Conservation (phyloP, 305 asterid species). For the Plantago coronopus region DNA sequence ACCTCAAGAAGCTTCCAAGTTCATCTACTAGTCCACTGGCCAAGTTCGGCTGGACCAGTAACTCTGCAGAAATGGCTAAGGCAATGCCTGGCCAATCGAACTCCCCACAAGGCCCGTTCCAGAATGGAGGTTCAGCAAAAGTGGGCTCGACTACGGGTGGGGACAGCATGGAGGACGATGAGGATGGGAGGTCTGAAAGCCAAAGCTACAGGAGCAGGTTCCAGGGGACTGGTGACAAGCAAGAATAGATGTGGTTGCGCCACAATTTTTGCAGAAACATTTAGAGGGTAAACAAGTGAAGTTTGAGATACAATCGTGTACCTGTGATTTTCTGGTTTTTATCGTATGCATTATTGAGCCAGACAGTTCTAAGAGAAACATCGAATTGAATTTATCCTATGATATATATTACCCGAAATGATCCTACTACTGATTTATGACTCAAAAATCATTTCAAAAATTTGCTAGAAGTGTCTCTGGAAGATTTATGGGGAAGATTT, state of each 20-base stretch:
- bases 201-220: slow-evolving; percentile 26
- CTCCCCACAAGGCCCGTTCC: slow-evolving; percentile 33
- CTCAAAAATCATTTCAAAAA: too few relatives aligned
- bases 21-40: slow-evolving; percentile 8
- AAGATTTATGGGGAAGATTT: too few relatives aligned
- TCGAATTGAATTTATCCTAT: too few relatives aligned
- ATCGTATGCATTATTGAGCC: neutral
- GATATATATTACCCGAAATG: too few relatives aligned
- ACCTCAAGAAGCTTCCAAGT: slow-evolving; percentile 27
- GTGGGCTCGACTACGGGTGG: slow-evolving; percentile 24
- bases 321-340: neutral
- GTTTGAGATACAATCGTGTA: slow-evolving; percentile 5
- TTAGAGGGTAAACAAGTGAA: neutral
- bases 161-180: slow-evolving; percentile 32
- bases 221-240: slow-evolving; percentile 10
- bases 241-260: neutral
- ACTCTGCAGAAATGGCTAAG: slow-evolving; percentile 3
- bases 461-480: too few relatives aligned
- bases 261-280: slow-evolving; percentile 20
- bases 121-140: slow-evolving; percentile 5
- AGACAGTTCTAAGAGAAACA: too few relatives aligned
- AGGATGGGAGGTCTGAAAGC: slow-evolving; percentile 32
- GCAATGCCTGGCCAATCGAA: slow-evolving; percentile 19
- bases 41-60: slow-evolving; percentile 18
- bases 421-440: too few relatives aligned